These are phyloP conservation scores for Pichia sp. DNA, from an alignment of 1,139 yeast genomes.

Conservation along the genomic window DNA sequence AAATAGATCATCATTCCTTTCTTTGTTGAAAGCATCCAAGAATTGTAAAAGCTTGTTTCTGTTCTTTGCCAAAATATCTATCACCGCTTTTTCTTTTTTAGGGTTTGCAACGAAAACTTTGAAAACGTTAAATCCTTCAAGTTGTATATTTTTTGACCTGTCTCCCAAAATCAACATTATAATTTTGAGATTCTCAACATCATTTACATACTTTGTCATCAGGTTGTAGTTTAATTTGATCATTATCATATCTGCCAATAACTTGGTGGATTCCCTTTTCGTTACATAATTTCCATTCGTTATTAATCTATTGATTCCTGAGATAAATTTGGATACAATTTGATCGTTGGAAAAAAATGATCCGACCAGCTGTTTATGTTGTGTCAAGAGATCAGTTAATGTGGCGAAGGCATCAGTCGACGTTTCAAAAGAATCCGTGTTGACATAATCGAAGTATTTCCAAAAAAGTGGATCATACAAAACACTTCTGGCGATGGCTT, in stretches of 20 bases:
- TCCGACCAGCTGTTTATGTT: slow-evolving; percentile 64
- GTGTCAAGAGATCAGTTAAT: slow-evolving; percentile 62
- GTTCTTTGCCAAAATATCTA: slow-evolving; percentile 79
- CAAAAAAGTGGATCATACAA: slow-evolving; percentile 59
- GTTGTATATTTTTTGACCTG: slow-evolving; percentile 80
- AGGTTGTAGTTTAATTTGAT: slow-evolving; percentile 67
- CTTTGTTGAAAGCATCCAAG: slow-evolving; percentile 60
- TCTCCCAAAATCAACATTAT: slow-evolving; percentile 85
- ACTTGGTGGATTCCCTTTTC: slow-evolving; percentile 81
- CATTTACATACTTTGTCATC: slow-evolving; percentile 74
- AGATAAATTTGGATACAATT: slow-evolving; percentile 49
- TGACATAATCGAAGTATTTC: slow-evolving; percentile 78
- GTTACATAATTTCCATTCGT: slow-evolving; percentile 82
- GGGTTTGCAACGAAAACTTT: slow-evolving; percentile 95
- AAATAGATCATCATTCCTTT: slow-evolving; percentile 57
- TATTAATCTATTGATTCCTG: slow-evolving; percentile 62
- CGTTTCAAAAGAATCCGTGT: slow-evolving; percentile 74
- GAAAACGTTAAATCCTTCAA: slow-evolving; percentile 89
- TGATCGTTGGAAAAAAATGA: slow-evolving; percentile 57
- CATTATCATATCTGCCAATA: slow-evolving; percentile 72
- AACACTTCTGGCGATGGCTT: slow-evolving; percentile 58
- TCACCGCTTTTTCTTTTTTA: slow-evolving; percentile 71
- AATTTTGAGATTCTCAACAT: slow-evolving; percentile 75
- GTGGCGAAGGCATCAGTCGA: slow-evolving; percentile 89
- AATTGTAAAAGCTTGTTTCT: slow-evolving; percentile 70